A percentile compares a stretch with the other conserved stretches of the same genome.
phyloP scores from a whole-genome alignment of 352 stramenopile species.

The Phytophthora hibernalis region DNA sequence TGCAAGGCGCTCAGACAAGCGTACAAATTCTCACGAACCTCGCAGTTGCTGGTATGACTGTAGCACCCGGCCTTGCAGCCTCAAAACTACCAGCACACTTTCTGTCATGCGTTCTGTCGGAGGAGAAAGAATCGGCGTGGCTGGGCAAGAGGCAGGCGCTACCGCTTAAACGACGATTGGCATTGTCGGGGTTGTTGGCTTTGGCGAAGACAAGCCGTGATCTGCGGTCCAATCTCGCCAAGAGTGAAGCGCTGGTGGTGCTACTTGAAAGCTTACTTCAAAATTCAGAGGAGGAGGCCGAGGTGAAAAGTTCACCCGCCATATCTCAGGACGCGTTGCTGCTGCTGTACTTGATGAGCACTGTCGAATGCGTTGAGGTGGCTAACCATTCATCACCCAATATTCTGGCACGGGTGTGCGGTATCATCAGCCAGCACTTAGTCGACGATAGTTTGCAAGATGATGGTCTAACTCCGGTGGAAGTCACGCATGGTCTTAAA shows the following conservation, averaged over 20 bases:
- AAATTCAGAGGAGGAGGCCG: not conserved
- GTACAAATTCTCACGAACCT: slow-evolving; percentile 65
- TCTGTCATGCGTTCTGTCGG: slow-evolving; percentile 42
- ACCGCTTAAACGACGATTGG: slow-evolving; percentile 26
- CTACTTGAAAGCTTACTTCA: slow-evolving; percentile 41
- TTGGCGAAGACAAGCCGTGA: slow-evolving; percentile 47
- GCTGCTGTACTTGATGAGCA: slow-evolving; percentile 39
- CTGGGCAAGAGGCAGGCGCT: slow-evolving; percentile 11
- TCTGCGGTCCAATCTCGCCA: slow-evolving; percentile 37
- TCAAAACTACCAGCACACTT: slow-evolving; percentile 63
- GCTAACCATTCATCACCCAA: slow-evolving; percentile 20
- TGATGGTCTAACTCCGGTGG: slow-evolving; percentile 18
- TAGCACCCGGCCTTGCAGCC: slow-evolving; percentile 36
- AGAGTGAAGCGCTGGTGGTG: slow-evolving; percentile 35
- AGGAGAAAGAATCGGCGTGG: slow-evolving; percentile 1
- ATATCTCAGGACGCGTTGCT: slow-evolving; percentile 37
- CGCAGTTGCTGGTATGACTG: slow-evolving; percentile 29
- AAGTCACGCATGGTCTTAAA: slow-evolving; percentile 45
- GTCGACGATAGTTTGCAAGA: slow-evolving; percentile 6
- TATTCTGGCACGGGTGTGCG: slow-evolving; percentile 24
- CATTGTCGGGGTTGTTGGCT: slow-evolving; percentile 44
- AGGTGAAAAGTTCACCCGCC: not conserved
- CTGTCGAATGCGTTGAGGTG: slow-evolving; percentile 17
- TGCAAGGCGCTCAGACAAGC: slow-evolving; percentile 35
- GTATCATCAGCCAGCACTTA: slow-evolving; percentile 11